Evolutionary conservation across 352 stramenopile genomes (phyloP).

Genomic region (Globisporangium spiculum): DNA sequence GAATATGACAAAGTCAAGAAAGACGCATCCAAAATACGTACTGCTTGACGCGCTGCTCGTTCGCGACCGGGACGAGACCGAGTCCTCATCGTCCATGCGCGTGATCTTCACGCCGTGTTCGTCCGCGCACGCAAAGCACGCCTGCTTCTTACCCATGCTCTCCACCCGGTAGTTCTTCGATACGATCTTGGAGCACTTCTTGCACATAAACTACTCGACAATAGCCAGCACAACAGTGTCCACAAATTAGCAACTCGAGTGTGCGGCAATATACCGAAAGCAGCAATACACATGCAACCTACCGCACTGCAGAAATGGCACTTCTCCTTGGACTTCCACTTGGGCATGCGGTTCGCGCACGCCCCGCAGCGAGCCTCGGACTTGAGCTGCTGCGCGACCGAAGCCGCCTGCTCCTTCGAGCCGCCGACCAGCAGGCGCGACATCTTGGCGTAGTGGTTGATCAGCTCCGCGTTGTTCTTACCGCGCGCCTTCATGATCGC

Average conservation of each 20-base stretch:
- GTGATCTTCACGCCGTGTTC: conserved; percentile 32
- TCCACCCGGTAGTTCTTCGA: conserved; percentile 57
- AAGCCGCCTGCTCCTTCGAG: conserved; percentile 29
- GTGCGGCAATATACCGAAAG: background rate
- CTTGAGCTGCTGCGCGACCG: conserved; percentile 50
- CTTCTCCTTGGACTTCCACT: conserved; percentile 53
- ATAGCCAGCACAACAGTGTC: background rate
- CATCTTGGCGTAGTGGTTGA: conserved; percentile 75
- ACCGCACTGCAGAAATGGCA: conserved; percentile 64
- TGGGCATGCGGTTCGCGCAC: conserved; percentile 57
- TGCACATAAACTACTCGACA: conserved; percentile 57
- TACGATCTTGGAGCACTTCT: conserved; percentile 63
- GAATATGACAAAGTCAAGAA: background rate
- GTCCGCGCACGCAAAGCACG: conserved; percentile 62
- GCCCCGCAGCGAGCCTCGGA: conserved; percentile 56
- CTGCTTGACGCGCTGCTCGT: conserved; percentile 10
- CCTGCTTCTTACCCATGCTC: conserved; percentile 31
- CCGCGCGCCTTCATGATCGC: conserved; percentile 55
- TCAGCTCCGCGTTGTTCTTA: conserved; percentile 55
- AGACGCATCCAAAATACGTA: background rate
- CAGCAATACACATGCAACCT: conserved; percentile 22
- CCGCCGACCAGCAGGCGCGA: conserved; percentile 33
- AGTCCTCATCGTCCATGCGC: conserved; percentile 19
- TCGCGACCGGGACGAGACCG: conserved; percentile 12
- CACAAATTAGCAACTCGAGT: conserved; percentile 9